These are phyloP conservation scores for Kwoniella europaea DNA, from an alignment of 768 basidiomycete genomes.

Conservation along the genomic window DNA sequence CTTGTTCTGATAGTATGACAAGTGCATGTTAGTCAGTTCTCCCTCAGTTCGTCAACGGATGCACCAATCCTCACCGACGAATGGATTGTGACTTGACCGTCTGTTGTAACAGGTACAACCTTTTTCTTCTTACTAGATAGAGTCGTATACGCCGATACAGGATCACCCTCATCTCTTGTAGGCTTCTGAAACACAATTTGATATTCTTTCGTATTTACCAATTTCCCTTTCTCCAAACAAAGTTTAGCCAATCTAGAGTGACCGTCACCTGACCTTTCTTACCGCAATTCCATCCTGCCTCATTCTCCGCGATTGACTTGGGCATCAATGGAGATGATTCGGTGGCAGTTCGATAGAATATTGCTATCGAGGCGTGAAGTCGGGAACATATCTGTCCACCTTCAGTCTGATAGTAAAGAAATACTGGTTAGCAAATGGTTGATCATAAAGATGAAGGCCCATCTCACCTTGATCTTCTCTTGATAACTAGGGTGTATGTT, in stretches of 20 bases:
- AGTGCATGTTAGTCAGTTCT: too few relatives aligned
- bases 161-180: neutral
- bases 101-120: too few relatives aligned
- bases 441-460: neutral
- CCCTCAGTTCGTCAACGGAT: too few relatives aligned
- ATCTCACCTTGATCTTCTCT: neutral
- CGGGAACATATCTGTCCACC: neutral
- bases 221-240: neutral
- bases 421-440: neutral
- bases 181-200: neutral
- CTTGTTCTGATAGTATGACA: too few relatives aligned
- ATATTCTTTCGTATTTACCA: neutral
- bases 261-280: neutral
- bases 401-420: neutral
- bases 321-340: neutral
- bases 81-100: too few relatives aligned
- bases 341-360: neutral
- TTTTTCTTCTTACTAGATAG: too few relatives aligned
- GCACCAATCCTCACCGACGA: too few relatives aligned
- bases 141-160: too few relatives aligned
- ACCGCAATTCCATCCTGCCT: neutral
- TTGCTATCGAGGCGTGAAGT: neutral
- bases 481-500: neutral
- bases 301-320: neutral
- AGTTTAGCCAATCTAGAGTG: neutral